phyloP scores from a whole-genome alignment of 495 filamentous ascomycete genomes.

The Neurospora discreta region DNA sequence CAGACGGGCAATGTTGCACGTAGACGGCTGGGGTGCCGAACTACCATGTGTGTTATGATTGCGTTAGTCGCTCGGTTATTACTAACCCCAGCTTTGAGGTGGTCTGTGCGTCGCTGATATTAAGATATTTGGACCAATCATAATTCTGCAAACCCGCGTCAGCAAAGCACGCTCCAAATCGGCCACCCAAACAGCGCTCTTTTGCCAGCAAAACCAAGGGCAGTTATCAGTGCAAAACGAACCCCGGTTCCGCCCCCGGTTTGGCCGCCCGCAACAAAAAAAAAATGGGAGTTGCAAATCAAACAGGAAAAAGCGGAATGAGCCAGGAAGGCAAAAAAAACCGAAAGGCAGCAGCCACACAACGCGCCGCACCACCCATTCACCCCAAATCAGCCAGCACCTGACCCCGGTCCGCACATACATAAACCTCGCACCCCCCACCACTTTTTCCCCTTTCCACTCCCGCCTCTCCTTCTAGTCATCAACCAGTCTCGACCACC shows the following conservation, averaged over 20 bases:
- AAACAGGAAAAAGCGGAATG: conserved; percentile 6
- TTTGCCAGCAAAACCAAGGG: conserved; percentile 16
- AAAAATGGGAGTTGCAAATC: conserved; percentile 18
- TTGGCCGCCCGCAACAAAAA: conserved; percentile 16
- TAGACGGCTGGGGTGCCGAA: neutral
- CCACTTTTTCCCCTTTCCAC: conserved; percentile 38
- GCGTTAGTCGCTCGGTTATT: neutral
- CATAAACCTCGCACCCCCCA: conserved; percentile 39
- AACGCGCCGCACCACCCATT: neutral
- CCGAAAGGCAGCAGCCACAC: neutral
- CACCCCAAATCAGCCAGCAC: conserved; percentile 35
- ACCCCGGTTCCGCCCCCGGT: conserved; percentile 18
- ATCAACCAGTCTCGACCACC: conserved; percentile 18
- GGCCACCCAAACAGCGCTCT: conserved; percentile 13
- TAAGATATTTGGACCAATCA: conserved; percentile 21
- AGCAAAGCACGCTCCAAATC: conserved; percentile 16
- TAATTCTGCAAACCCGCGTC: conserved; percentile 9
- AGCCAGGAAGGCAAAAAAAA: neutral
- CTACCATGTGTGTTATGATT: no score
- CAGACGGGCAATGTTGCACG: neutral
- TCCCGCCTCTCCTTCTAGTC: conserved; percentile 21
- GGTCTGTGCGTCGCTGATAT: conserved; percentile 12
- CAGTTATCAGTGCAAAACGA: conserved; percentile 22
- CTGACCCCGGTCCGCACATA: conserved; percentile 21
- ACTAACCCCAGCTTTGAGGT: conserved; percentile 1